Evolutionary conservation across 495 filamentous ascomycete species (phyloP), one percentile per base, ranked within the genome.

Genomic region (Stereocaulon alpinum): DNA sequence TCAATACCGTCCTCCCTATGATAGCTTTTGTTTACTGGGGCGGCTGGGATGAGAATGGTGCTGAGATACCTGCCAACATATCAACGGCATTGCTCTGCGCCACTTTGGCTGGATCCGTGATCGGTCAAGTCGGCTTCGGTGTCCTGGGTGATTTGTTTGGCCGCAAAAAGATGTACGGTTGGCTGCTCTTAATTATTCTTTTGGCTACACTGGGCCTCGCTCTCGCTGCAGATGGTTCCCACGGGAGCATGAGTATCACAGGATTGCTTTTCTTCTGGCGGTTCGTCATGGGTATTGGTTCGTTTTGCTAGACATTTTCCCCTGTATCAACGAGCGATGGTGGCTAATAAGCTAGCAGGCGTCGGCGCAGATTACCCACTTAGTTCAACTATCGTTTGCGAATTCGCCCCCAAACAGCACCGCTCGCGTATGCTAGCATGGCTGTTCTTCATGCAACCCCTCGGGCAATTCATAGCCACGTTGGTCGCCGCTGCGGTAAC

Each of bases 281-380:
- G 14, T 54, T 54, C 12, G 17, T 40, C 2, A 37, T 40, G 18
- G 51, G 51, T 11, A 11, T 54, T 20, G 51, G 44, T 47, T 22
- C 4, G 44, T 7, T 20, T 27, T 47, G 4, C 17, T 20, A 24
- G 2, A 24, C 24, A 24, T 2, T 24, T 3, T 24, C 42, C 17
- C 3, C 20, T 6, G 17, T 20, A 44, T 20, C 17, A 7, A 47
- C 9, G 34, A 24, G n/a, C 11, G 43, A 6, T 4, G 11, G 24
- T 11, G 3, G 20, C n/a, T 47, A 10, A 47, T 2, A 11, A 20
- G 1, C 18, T 15, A 9, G 9, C 22, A 47, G 44, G 29, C 9
- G 40, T 54, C 14, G 51, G 51, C 20, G 51, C 14, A 34, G 51
- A 54, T 5, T 54, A 54, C 32, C 51, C 51, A 7, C n/a, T 54